phyloP scores from a whole-genome alignment of 306 rosid genomes.

The Spatholobus suberectus region DNA sequence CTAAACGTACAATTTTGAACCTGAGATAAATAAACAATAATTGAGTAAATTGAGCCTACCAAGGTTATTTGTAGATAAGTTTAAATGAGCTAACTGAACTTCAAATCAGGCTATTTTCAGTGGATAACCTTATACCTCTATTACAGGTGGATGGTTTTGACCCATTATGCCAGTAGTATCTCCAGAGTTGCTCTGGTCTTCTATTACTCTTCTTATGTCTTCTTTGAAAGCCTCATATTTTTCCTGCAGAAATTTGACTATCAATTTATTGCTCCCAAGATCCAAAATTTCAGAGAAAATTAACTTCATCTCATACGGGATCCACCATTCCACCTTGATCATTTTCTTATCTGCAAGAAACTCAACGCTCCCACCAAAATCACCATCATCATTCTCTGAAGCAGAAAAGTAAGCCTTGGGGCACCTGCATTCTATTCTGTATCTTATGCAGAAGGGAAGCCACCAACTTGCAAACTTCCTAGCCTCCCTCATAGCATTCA shows the following conservation, averaged over 20 bases:
- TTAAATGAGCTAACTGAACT: background rate
- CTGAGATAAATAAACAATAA: background rate
- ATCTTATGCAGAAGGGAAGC: constrained; percentile 70
- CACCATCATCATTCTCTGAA: constrained; percentile 29
- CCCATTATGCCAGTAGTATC: constrained; percentile 25
- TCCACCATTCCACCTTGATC: constrained; percentile 49
- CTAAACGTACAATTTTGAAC: background rate
- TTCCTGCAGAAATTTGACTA: constrained; percentile 50
- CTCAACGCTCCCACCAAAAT: constrained; percentile 33
- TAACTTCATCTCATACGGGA: background rate
- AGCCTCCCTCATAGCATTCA: constrained; percentile 56
- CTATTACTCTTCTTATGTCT: constrained; percentile 37
- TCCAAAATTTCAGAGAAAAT: background rate
- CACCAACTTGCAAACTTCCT: constrained; percentile 65
- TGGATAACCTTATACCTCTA: constrained; percentile 56
- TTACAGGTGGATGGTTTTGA: constrained; percentile 53
- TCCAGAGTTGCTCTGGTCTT: background rate
- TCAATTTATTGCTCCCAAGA: background rate
- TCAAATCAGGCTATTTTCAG: background rate
- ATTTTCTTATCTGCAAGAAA: constrained; percentile 44
- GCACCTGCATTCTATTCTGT: constrained; percentile 50
- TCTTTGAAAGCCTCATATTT: constrained; percentile 52
- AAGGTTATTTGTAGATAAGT: background rate
- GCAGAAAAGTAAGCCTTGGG: constrained; percentile 70
- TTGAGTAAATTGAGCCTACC: constrained; percentile 5